Evolutionary conservation across 108 stramenopile species (phyloP).

Genomic region (Pseudonitzschia delicatissima): DNA sequence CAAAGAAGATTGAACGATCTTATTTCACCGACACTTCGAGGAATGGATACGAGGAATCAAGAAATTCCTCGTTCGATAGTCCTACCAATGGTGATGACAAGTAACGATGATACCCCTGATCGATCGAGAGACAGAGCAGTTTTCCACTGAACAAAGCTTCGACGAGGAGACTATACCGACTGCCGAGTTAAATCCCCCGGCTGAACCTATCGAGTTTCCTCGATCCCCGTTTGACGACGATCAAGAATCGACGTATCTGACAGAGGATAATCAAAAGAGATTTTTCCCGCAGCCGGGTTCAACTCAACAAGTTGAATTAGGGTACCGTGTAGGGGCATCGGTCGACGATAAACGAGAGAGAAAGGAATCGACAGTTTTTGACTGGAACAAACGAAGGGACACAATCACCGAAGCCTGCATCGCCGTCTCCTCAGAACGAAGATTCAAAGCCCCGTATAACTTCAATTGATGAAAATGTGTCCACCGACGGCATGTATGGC

Average conservation of each 20-base stretch:
- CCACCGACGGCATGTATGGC: background rate
- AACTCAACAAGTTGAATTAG: background rate
- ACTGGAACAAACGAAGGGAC: background rate
- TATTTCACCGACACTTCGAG: constrained; percentile 1
- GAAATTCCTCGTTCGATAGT: background rate
- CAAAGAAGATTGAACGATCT: background rate
- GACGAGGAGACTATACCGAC: too few species aligned
- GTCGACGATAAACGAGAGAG: background rate
- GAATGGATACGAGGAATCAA: background rate
- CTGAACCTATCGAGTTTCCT: background rate
- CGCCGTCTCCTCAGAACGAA: background rate
- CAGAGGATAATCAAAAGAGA: background rate
- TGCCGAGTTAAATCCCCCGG: background rate
- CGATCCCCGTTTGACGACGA: background rate
- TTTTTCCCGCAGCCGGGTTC: background rate
- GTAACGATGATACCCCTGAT: background rate
- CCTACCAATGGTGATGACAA: background rate
- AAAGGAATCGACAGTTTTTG: background rate
- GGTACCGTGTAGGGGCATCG: background rate
- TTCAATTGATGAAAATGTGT: background rate
- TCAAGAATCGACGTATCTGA: background rate
- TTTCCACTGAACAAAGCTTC: too few species aligned
- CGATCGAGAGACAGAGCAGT: too few species aligned
- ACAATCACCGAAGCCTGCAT: background rate
- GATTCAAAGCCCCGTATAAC: constrained; percentile 2